A percentile compares a stretch with the other conserved stretches of the same genome.
Evolutionary conservation across 2,329 filamentous ascomycete genomes (phyloP).

Genomic region (Sporothrix variecibatus): DNA sequence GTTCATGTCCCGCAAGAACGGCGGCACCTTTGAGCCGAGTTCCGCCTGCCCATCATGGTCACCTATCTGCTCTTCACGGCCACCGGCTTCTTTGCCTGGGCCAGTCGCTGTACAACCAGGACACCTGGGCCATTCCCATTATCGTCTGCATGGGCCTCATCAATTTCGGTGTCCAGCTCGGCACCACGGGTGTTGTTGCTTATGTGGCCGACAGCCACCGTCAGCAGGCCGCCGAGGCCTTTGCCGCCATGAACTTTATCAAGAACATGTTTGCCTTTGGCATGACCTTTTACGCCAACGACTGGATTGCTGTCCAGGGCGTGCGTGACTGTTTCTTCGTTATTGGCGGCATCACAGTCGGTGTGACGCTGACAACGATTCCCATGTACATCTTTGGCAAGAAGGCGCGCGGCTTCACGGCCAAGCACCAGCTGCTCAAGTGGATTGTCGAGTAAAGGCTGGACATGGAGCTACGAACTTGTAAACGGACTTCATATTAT

Average conservation of each 20-base stretch:
- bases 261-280: constrained; percentile 45
- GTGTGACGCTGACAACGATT: constrained; percentile 37
- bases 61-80: constrained; percentile 41
- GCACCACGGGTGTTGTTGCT: constrained; percentile 41
- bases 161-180: constrained; percentile 42
- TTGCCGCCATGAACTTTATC: constrained; percentile 43
- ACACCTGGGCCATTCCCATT: constrained; percentile 36
- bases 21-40: constrained; percentile 43
- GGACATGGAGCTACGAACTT: too few relatives aligned
- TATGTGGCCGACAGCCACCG: constrained; percentile 45
- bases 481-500: too few relatives aligned
- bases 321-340: constrained; percentile 42
- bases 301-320: constrained; percentile 43
- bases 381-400: constrained; percentile 38
- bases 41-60: constrained; percentile 43
- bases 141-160: constrained; percentile 41
- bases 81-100: constrained; percentile 42
- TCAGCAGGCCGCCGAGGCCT: constrained; percentile 42
- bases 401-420: constrained; percentile 28
- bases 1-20: constrained; percentile 40
- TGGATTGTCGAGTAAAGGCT: constrained; percentile 24
- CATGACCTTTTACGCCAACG: constrained; percentile 44
- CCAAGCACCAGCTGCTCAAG: constrained; percentile 26
- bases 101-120: constrained; percentile 32
- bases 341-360: constrained; percentile 42